Conservation (phyloP, 305 asterid genomes). For the Solanum aculeatissimum region DNA sequence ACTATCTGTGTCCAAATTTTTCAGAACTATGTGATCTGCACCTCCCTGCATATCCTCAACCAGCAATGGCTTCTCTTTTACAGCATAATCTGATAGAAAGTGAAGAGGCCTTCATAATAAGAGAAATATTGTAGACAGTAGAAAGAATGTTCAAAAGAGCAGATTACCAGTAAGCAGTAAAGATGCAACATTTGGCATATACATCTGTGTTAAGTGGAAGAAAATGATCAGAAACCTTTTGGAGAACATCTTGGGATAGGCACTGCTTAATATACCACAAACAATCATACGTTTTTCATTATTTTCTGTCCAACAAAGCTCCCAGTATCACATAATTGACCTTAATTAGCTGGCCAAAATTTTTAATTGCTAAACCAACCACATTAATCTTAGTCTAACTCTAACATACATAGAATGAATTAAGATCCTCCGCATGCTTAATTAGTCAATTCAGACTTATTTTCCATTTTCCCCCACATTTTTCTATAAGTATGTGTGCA, state of each 20-base stretch:
- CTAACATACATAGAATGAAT: neutral
- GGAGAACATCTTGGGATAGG: neutral
- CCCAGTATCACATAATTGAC: neutral
- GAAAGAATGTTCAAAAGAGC: neutral
- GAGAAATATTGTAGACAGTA: neutral
- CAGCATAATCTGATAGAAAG: conserved; percentile 61
- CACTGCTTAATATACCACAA: neutral
- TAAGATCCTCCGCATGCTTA: neutral
- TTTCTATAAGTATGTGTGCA: neutral
- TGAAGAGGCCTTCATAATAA: neutral
- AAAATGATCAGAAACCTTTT: neutral
- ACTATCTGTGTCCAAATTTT: conserved; percentile 77
- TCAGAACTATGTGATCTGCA: conserved; percentile 69
- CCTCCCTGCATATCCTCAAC: conserved; percentile 93
- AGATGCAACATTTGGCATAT: neutral
- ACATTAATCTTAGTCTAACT: neutral
- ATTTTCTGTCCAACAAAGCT: neutral
- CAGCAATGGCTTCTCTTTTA: conserved; percentile 83
- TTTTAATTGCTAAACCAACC: neutral
- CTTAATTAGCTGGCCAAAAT: neutral
- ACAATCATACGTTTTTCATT: neutral
- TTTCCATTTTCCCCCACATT: neutral
- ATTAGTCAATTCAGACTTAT: neutral
- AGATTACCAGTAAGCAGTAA: neutral
- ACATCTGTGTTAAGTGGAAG: neutral